Percentiles rank a stretch among this genome's conserved stretches.
Evolutionary conservation across 352 stramenopile genomes (phyloP).

Genomic region (Globisporangium splendens): DNA sequence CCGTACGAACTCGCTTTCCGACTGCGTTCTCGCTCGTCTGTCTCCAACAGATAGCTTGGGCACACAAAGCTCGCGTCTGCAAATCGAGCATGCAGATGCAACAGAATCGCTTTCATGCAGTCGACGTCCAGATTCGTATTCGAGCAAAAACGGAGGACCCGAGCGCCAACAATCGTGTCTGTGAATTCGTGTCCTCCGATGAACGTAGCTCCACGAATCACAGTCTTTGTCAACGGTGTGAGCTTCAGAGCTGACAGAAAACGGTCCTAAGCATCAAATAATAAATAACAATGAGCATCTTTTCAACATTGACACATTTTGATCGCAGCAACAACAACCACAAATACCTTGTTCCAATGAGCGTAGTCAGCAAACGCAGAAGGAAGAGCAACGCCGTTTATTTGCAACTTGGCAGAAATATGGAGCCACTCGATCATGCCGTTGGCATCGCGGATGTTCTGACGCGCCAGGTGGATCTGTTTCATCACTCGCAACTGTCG

Average conservation of each 20-base stretch:
- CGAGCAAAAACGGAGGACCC: background rate
- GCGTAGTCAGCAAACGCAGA: no score
- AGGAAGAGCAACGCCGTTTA: background rate
- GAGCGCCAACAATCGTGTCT: background rate
- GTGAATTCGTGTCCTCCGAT: background rate
- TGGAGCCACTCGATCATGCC: background rate
- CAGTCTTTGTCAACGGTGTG: no score
- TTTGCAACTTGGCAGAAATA: background rate
- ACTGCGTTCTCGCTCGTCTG: background rate
- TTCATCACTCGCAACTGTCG: constrained; percentile 6
- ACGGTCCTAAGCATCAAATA: no score
- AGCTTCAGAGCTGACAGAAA: no score
- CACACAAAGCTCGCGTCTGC: background rate
- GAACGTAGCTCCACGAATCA: no score
- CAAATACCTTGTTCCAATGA: no score
- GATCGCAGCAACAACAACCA: no score
- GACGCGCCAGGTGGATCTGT: constrained; percentile 5
- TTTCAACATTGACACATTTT: no score
- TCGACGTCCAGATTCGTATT: background rate
- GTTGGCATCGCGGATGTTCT: background rate
- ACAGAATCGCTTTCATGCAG: constrained; percentile 1
- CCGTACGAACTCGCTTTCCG: background rate
- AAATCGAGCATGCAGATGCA: constrained; percentile 2
- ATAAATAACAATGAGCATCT: no score
- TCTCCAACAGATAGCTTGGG: background rate